phyloP scores from a whole-genome alignment of 139 green algal species.

The Coccomyxa sp. region DNA sequence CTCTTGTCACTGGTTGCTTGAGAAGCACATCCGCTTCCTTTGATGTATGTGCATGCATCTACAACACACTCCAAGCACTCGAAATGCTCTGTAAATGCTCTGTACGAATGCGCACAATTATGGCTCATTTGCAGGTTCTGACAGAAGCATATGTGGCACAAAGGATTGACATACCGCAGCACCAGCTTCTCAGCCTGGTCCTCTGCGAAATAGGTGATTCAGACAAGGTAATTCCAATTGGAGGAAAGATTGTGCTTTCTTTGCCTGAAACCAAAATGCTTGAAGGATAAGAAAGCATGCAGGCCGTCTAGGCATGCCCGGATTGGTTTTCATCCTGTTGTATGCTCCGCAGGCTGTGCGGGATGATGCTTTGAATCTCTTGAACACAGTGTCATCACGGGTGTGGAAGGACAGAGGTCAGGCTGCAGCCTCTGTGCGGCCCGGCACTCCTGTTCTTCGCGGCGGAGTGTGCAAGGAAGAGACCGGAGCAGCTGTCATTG shows the following conservation, averaged over 20 bases:
- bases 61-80: no score
- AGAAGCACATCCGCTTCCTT: no score
- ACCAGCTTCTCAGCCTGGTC: slow-evolving; percentile 81
- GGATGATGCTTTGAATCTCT: slow-evolving; percentile 78
- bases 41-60: no score
- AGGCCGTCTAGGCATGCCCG: no score
- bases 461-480: background rate
- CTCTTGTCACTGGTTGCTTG: background rate
- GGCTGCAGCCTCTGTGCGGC: background rate
- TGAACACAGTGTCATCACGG: slow-evolving; percentile 65
- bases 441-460: background rate
- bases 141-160: slow-evolving; percentile 62
- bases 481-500: slow-evolving; percentile 40
- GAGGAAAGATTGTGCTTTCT: no score
- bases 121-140: slow-evolving; percentile 73
- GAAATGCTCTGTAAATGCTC: no score
- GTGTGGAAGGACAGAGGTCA: slow-evolving; percentile 42
- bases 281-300: no score
- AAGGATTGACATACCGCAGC: slow-evolving; percentile 43
- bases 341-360: slow-evolving; percentile 63
- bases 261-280: no score
- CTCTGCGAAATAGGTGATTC: slow-evolving; percentile 90
- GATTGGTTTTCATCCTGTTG: no score
- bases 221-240: no score
- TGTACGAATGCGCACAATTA: no score